Evolutionary conservation across 768 basidiomycete genomes (phyloP).

Genomic region (Mycena epipterygia): DNA sequence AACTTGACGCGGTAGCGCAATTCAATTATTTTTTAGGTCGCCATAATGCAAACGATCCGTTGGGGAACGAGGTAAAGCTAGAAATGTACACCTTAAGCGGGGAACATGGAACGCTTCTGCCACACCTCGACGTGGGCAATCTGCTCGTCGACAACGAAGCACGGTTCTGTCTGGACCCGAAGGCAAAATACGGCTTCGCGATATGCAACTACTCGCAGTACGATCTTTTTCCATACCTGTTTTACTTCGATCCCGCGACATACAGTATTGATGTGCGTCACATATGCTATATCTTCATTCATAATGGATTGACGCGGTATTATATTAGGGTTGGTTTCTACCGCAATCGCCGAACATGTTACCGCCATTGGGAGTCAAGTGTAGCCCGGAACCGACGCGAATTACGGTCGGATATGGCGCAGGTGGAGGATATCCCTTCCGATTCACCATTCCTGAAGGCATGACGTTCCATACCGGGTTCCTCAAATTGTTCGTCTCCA

Average conservation of each 20-base stretch:
- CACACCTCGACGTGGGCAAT: constrained; percentile 21
- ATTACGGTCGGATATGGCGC: constrained; percentile 32
- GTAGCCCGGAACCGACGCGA: constrained; percentile 4
- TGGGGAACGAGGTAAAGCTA: constrained; percentile 12
- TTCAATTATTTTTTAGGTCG: constrained; percentile 31
- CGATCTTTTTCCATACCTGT: constrained; percentile 33
- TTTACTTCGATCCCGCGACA: constrained; percentile 33
- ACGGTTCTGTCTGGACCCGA: constrained; percentile 9
- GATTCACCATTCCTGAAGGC: constrained; percentile 48
- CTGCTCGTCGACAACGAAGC: constrained; percentile 20
- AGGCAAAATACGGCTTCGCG: constrained; percentile 32
- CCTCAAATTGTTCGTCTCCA: constrained; percentile 63
- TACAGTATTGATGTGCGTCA: constrained; percentile 34
- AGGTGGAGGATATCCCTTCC: constrained; percentile 27
- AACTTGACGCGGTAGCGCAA: constrained; percentile 24
- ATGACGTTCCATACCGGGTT: constrained; percentile 57
- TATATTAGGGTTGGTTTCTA: constrained; percentile 28
- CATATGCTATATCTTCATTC: background rate
- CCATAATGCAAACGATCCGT: constrained; percentile 1
- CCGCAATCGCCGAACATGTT: constrained; percentile 14
- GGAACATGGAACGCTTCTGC: constrained; percentile 19
- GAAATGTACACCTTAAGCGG: constrained; percentile 29
- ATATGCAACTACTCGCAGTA: constrained; percentile 28
- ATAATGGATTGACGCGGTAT: background rate
- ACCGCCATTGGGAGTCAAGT: constrained; percentile 11